Evolutionary conservation across 768 basidiomycete species (phyloP).

Genomic region (Suillus lakei): DNA sequence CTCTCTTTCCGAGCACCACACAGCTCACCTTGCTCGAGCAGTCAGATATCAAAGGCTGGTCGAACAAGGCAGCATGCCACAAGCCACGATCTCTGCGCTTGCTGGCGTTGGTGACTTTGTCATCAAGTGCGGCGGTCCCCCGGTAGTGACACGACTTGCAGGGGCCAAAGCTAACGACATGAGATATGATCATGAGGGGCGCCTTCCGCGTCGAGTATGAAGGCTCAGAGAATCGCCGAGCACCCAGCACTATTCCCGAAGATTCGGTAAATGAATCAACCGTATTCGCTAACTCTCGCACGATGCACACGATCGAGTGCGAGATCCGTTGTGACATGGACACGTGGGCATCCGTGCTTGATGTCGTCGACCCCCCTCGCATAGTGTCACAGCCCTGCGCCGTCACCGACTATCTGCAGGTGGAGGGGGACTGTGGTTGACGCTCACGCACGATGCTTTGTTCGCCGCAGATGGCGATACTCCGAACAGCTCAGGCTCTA

Average conservation of each 20-base stretch:
- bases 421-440: conserved; percentile 95
- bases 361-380: conserved; percentile 92
- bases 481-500: conserved; percentile 21
- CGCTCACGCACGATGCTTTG: conserved; percentile 82
- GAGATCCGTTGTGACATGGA: conserved; percentile 93
- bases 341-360: conserved; percentile 81
- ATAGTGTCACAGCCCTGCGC: conserved; percentile 78
- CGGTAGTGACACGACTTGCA: conserved; percentile 82
- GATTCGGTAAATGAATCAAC: conserved; percentile 22
- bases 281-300: conserved; percentile 20
- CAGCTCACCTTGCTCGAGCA: conserved; percentile 93
- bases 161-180: conserved; percentile 76
- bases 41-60: conserved; percentile 97
- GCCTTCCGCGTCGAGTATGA: conserved; percentile 87
- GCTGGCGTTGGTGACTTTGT: conserved; percentile 95
- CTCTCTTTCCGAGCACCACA: conserved; percentile 93
- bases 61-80: conserved; percentile 88
- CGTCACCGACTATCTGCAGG: conserved; percentile 85
- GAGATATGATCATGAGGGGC: conserved; percentile 87
- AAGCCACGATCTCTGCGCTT: conserved; percentile 88
- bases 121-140: conserved; percentile 94
- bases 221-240: conserved; percentile 55
- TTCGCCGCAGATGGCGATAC: conserved; percentile 58
- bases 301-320: conserved; percentile 72
- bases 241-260: conserved; percentile 22